Base-by-base conservation (phyloP, 768 basidiomycete genomes). In the Myochromella boudieri region DNA sequence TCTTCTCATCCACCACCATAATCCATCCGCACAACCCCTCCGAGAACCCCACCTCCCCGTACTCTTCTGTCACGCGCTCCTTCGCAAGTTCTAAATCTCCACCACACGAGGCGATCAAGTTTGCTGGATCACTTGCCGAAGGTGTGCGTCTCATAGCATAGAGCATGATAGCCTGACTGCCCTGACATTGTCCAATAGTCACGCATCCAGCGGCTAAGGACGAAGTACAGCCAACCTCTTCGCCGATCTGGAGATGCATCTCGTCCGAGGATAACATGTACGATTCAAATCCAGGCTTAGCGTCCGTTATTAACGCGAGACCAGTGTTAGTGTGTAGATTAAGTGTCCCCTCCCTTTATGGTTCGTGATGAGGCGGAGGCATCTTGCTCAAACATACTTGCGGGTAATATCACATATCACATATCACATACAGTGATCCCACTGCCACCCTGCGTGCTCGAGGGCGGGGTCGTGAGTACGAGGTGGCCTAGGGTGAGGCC, bases 401-500 rank as follows among this genome's bases (percentile, higher is more conserved):
- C n/a, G n/a, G n/a, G n/a, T n/a, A n/a, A n/a, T n/a, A n/a, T n/a
- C n/a, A n/a, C n/a, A n/a, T n/a, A n/a, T n/a, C n/a, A n/a, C n/a
- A n/a, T n/a, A n/a, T n/a, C n/a, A n/a, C n/a, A n/a, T n/a, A 52
- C 49, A 3, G 47, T 42, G 25, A 56, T 49, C n/a, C n/a, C n/a
- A n/a, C n/a, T n/a, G n/a, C n/a, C n/a, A n/a, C n/a, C n/a, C n/a
- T n/a, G n/a, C n/a, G n/a, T n/a, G 9, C 29, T 12, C 20, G 53
- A 20, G 24, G 53, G 44, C 12, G 50, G 42, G 27, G 36, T 1
- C 18, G 18, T 11, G 22, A 33, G 25, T 1, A 63, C 56, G 12
- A 63, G 53, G 10, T 56, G 49, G 20, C 60, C 60, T 15, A 65
- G 59, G 11, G 55, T 62, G 32, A 65, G 55, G 18, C 63, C 63